Base-by-base conservation (phyloP, 2,329 filamentous ascomycete genomes). In the Aspergillus flavus region DNA sequence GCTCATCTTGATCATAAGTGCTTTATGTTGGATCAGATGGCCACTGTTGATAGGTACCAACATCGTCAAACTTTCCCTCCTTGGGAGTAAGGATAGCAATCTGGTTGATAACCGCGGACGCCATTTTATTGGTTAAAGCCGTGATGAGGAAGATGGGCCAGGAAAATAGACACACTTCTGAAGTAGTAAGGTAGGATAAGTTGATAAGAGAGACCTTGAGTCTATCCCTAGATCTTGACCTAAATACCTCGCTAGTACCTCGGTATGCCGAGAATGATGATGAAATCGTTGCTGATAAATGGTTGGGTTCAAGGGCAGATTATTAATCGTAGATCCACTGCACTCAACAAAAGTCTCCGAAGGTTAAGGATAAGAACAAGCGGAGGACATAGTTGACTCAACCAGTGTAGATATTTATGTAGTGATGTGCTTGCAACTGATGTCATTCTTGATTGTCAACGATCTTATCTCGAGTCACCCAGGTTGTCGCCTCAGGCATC, bases 1-100 rank as follows among this genome's bases (percentile, higher is more conserved):
- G n/a, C 45, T 50, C 32, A 52, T 52, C 34, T 19, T 41, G 21
- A 50, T 28, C 30, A 45, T 11, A 43, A 34, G 21, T 21, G 26
- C 7, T 1, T 11, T n/a, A 30, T 14, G 28, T 12, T 39, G 23
- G 4, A 16, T 6, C 9, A 28, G 26, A 52, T 19, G 28, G 26
- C 28, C 6, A n/a, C 11, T n/a, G 28, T n/a, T 12, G 48, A 23
- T 34, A 34, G 19, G 30, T 4, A 55, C 52, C 23, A 2, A 55
- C 52, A 5, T 55, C 52, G 26, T 55, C 52, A 6, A 55, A 23
- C 52, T 39, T 55, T 12, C 52, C 52, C 23, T 36, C n/a, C 12
- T 55, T 55, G 7, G 52, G 52, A 19, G 52, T 55, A n/a, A 55
- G 52, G 9, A 55, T 23, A 14, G 52, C 52, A 55, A 55, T 21